Base-by-base conservation (phyloP, 2,329 filamentous ascomycete species). In the Pseudopyricularia javanii region DNA sequence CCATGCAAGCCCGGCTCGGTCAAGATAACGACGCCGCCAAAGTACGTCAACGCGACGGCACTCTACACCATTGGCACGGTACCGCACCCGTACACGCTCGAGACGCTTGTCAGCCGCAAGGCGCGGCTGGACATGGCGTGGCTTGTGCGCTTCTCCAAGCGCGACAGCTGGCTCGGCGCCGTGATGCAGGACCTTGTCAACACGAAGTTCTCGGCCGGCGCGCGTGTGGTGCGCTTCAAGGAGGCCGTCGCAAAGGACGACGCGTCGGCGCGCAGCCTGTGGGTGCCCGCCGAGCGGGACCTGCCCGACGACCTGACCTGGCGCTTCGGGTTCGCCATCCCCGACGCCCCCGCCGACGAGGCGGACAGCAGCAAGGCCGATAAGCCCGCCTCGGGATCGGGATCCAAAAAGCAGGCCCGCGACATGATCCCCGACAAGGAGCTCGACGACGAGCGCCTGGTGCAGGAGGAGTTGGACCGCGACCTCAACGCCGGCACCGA, bases 1-100 rank as follows among this genome's bases (percentile, higher is more conserved):
- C 83, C 85, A 4, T 97, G 91, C 67, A 76, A 81, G 17, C 73
- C 80, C 24, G 76, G 78, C 8, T 76, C 79, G 0, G 75, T 89
- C 68, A 79, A 78, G 51, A 77, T 95, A 58, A 73, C 75, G n/a
- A 85, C 83, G 1, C 79, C 82, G 3, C 68, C 78, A 3, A 70
- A 76, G 17, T 93, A 88, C 66, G 77, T 77, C 53, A 95, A 96
- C 66, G 77, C 76, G 4, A 83, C 83, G 14, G 74, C 74, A 1
- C 64, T 85, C 15, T 97, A 90, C 70, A 89, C 86, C 3, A 87
- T 98, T 57, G 90, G 86, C 55, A 87, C 83, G 1, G 85, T 97
- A 12, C 91, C 91, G 0, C 93, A 98, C 64, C 93, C 93, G 0
- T 95, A 90, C 72, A 96, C 91, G 1, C 74, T 89, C 43, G 78